Percentiles rank a stretch among this genome's conserved stretches.
These are phyloP conservation scores for Gamsiella multidivaricata DNA, from an alignment of 192 early-diverging fungal genomes.

Conservation along the genomic window DNA sequence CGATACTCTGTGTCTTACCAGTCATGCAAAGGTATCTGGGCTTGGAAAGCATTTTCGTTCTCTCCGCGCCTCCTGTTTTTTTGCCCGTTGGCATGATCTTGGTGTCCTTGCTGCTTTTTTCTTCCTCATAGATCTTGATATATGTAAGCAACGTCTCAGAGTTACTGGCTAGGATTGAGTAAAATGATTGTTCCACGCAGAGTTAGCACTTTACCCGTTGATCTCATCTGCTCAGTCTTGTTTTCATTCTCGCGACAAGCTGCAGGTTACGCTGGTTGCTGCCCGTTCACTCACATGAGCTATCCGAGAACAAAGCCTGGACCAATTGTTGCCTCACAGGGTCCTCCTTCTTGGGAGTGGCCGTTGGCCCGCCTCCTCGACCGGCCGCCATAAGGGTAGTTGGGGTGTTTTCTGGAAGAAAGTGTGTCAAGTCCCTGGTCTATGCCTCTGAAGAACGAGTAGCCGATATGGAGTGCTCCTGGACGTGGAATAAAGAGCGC, in stretches of 20 bases:
- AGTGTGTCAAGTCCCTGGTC: too few species aligned
- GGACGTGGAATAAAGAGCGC: too few species aligned
- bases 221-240: too few species aligned
- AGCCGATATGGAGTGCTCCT: too few species aligned
- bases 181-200: background rate
- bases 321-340: conserved; percentile 47
- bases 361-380: conserved; percentile 12
- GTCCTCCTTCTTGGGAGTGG: conserved; percentile 41
- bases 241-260: too few species aligned
- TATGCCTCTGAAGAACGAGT: too few species aligned
- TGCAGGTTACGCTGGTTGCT: too few species aligned
- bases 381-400: background rate
- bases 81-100: conserved; percentile 15
- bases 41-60: conserved; percentile 58
- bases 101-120: conserved; percentile 39
- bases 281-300: conserved; percentile 41
- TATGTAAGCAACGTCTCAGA: conserved; percentile 55
- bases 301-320: conserved; percentile 42
- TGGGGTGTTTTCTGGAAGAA: background rate
- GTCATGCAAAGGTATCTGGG: conserved; percentile 66
- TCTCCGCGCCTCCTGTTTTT: conserved; percentile 32
- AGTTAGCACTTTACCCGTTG: background rate
- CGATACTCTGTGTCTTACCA: conserved; percentile 31
- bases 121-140: conserved; percentile 67
- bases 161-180: conserved; percentile 14